These are phyloP conservation scores for Graphium sp. DNA, from an alignment of 2,329 filamentous ascomycete genomes.

Conservation along the genomic window DNA sequence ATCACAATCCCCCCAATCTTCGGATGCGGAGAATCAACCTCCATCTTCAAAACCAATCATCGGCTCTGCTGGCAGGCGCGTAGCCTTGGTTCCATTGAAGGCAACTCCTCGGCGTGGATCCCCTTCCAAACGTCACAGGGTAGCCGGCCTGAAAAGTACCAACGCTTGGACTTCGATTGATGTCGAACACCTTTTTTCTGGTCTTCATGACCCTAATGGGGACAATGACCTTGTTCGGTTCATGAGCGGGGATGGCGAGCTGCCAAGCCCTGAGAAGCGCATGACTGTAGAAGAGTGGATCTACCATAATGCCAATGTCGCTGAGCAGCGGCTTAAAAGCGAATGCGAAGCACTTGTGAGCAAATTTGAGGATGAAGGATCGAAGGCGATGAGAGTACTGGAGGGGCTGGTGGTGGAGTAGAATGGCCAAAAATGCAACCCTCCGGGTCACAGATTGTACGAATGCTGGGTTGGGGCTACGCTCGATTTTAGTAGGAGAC, in stretches of 20 bases:
- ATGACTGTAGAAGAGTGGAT: constrained; percentile 97
- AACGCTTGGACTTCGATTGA: constrained; percentile 59
- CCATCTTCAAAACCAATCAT: constrained; percentile 43
- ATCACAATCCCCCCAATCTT: constrained; percentile 56
- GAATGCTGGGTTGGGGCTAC: too few relatives aligned
- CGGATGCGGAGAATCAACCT: constrained; percentile 65
- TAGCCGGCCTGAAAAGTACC: constrained; percentile 37
- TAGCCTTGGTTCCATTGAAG: neutral
- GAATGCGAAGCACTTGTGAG: constrained; percentile 75
- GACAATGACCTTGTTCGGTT: constrained; percentile 33
- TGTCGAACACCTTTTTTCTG: too few relatives aligned
- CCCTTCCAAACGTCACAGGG: constrained; percentile 43
- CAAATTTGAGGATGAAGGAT: constrained; percentile 70
- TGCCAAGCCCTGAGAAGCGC: constrained; percentile 62
- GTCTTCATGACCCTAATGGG: too few relatives aligned
- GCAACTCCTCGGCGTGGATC: neutral
- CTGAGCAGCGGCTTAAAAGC: constrained; percentile 60
- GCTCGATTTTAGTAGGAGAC: too few relatives aligned
- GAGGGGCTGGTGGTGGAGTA: constrained; percentile 50
- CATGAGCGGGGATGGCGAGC: constrained; percentile 35
- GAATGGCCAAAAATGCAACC: too few relatives aligned
- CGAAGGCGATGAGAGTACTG: constrained; percentile 57
- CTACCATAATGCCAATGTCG: constrained; percentile 58
- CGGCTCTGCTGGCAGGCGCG: neutral
- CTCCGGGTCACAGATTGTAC: too few relatives aligned